Base-by-base conservation (phyloP, 495 filamentous ascomycete genomes). In the Podospora comata region DNA sequence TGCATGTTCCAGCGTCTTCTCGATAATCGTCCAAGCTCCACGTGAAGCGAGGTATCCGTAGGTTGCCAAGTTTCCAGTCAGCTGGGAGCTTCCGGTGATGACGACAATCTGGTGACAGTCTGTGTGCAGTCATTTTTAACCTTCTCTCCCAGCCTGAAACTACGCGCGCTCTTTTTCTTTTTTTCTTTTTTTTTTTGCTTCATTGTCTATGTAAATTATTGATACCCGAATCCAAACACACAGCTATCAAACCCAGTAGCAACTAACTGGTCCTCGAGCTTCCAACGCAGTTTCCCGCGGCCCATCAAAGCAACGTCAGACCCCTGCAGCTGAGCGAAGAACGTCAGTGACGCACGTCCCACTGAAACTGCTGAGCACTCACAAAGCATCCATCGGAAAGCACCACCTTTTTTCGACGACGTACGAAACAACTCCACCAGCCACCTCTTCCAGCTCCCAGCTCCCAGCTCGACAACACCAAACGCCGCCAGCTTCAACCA, bases 321-420 rank as follows among this genome's bases (percentile, higher is more conserved):
- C 61, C 68, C 68, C 68, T 70, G 68, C 44, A 34, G 54, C 55
- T 20, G 28, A 9, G 7, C 28, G 18, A 26, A 44, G 26, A 62
- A 60, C 62, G 13, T 20, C 63, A 70, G 69, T 69, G 68, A 72
- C 75, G 75, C 75, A 77, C 75, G 74, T 71, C 75, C 75, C 75
- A 27, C 62, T 60, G 34, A 68, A 70, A 72, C 70, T 69, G 65
- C 65, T 62, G 56, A 30, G 34, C 7, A 18, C 61, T 27, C 16
- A 63, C 39, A 48, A 48, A 48, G 39, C 39, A 48, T 11, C 39
- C 39, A 48, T 48, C 39, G 39, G 27, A 53, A 62, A 65, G 39
- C 70, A 66, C 66, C 73, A 73, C 69, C 55, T 65, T 71, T 71
- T 74, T 65, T 58, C 65, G 23, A 28, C 27, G 20, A 48, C 32